These are phyloP conservation scores for Candida montana DNA, from an alignment of 805 yeast species.

Conservation along the genomic window DNA sequence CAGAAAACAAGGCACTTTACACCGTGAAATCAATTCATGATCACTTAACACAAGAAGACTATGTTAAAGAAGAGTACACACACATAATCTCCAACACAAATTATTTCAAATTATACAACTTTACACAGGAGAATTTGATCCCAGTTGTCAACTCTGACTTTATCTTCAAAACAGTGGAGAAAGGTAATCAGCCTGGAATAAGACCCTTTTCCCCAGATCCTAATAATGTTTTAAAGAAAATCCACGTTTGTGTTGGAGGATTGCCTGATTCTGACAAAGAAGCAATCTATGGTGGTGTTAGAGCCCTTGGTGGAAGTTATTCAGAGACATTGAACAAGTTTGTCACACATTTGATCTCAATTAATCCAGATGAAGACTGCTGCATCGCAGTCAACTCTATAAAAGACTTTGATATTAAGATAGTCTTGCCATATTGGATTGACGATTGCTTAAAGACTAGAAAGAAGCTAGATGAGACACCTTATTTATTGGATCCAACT, in stretches of 20 bases:
- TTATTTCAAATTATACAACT: constrained; percentile 37
- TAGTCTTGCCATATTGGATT: constrained; percentile 79
- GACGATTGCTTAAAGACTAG: constrained; percentile 58
- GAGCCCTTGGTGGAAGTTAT: constrained; percentile 74
- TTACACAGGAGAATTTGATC: constrained; percentile 47
- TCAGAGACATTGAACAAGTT: constrained; percentile 54
- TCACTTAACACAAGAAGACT: constrained; percentile 19
- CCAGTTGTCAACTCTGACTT: constrained; percentile 63
- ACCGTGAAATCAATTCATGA: constrained; percentile 17
- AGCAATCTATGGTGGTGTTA: constrained; percentile 58
- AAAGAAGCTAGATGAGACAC: constrained; percentile 43
- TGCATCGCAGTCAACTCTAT: constrained; percentile 45
- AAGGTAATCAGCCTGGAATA: constrained; percentile 40
- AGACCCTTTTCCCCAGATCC: constrained; percentile 72
- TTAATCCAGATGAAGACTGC: constrained; percentile 51
- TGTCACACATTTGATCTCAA: constrained; percentile 75
- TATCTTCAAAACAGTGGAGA: constrained; percentile 44
- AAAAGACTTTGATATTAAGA: constrained; percentile 39
- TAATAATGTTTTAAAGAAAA: constrained; percentile 53
- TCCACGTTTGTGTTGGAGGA: constrained; percentile 56
- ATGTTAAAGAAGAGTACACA: constrained; percentile 23
- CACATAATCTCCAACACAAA: constrained; percentile 50
- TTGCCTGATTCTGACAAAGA: constrained; percentile 56
- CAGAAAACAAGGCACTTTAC: constrained; percentile 22
- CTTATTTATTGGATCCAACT: constrained; percentile 33